phyloP scores from a whole-genome alignment of 495 filamentous ascomycete genomes.

The Tuber umbilicatum region DNA sequence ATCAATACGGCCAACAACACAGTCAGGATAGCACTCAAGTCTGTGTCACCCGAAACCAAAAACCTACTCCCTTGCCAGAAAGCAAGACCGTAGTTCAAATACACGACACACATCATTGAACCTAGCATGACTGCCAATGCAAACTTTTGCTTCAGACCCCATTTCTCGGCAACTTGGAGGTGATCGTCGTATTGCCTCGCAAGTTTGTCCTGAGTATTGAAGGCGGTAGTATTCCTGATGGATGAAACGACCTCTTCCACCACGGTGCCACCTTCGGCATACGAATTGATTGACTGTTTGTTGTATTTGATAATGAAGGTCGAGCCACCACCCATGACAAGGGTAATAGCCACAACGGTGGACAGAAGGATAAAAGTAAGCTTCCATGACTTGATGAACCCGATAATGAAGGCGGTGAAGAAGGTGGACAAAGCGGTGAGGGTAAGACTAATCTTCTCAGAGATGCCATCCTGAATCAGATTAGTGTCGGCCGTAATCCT shows the following conservation, averaged over 20 bases:
- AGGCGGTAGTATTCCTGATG: slow-evolving; percentile 86
- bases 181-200: slow-evolving; percentile 75
- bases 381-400: slow-evolving; percentile 78
- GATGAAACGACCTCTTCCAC: slow-evolving; percentile 94
- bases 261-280: slow-evolving; percentile 76
- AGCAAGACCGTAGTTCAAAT: slow-evolving; percentile 80
- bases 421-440: slow-evolving; percentile 70
- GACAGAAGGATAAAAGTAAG: slow-evolving; percentile 75
- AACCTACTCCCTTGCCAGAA: slow-evolving; percentile 93
- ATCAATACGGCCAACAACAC: slow-evolving; percentile 87
- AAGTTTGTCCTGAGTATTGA: slow-evolving; percentile 83
- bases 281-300: slow-evolving; percentile 66
- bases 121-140: slow-evolving; percentile 70
- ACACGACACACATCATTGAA: slow-evolving; percentile 73
- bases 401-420: slow-evolving; percentile 80
- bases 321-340: slow-evolving; percentile 66
- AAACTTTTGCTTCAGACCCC: slow-evolving; percentile 67
- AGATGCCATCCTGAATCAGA: slow-evolving; percentile 78
- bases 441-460: slow-evolving; percentile 75
- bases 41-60: slow-evolving; percentile 59
- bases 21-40: slow-evolving; percentile 56
- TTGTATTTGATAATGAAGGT: slow-evolving; percentile 71
- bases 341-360: slow-evolving; percentile 64
- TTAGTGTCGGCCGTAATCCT: slow-evolving; percentile 89
- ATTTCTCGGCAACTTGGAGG: slow-evolving; percentile 63